Conservation (phyloP, 139 green algal species). For the Chlorella sp. region DNA sequence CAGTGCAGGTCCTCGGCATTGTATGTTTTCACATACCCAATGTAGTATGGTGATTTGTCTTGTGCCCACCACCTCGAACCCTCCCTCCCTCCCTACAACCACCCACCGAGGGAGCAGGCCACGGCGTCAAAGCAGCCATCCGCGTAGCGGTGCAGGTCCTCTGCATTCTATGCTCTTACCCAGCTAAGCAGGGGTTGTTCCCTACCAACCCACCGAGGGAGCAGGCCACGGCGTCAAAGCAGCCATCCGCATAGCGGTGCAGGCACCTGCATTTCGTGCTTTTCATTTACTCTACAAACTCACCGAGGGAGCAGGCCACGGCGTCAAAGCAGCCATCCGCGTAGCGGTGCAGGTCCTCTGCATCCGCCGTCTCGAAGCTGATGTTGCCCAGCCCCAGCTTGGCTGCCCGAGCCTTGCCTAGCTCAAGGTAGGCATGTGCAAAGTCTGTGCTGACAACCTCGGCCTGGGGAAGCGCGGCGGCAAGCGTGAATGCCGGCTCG, state of each 20-base stretch:
- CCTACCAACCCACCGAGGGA: background rate
- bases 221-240: slow-evolving; percentile 37
- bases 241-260: background rate
- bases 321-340: slow-evolving; percentile 15
- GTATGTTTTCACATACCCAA: too few species aligned
- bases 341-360: slow-evolving; percentile 27
- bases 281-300: too few species aligned
- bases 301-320: slow-evolving; percentile 25
- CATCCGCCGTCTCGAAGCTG: slow-evolving; percentile 27
- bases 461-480: slow-evolving; percentile 1
- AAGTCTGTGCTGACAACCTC: slow-evolving; percentile 28
- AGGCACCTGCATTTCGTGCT: slow-evolving; percentile 34
- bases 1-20: slow-evolving; percentile 28
- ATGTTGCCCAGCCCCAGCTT: background rate
- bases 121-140: slow-evolving; percentile 24
- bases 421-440: background rate
- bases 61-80: too few species aligned
- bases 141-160: slow-evolving; percentile 17
- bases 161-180: too few species aligned
- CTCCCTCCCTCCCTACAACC: too few species aligned
- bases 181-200: too few species aligned
- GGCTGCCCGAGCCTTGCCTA: slow-evolving; percentile 3
- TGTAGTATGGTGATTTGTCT: too few species aligned
- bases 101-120: slow-evolving; percentile 16
- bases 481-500: slow-evolving; percentile 23